Conservation (phyloP, 2,329 filamentous ascomycete species). For the Fusarium sp. region DNA sequence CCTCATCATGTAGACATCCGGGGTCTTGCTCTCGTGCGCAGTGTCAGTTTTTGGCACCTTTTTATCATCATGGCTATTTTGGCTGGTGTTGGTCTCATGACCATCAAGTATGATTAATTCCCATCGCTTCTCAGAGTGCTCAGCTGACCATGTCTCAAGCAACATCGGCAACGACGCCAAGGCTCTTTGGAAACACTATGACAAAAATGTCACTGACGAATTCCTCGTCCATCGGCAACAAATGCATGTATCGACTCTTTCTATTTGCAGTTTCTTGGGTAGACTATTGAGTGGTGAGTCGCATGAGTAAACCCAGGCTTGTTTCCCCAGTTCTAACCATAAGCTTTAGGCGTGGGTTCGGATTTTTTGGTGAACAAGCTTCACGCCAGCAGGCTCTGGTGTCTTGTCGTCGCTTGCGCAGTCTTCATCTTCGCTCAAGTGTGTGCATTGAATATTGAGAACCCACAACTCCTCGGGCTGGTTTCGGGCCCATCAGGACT, state of each 20-base stretch:
- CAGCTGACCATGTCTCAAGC: conserved; percentile 56
- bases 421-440: conserved; percentile 86
- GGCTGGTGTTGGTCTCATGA: conserved; percentile 95
- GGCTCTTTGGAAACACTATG: conserved; percentile 88
- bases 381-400: conserved; percentile 88
- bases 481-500: conserved; percentile 88
- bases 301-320: not conserved
- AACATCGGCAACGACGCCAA: conserved; percentile 94
- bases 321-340: conserved; percentile 23
- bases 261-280: conserved; percentile 84
- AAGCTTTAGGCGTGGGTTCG: conserved; percentile 77
- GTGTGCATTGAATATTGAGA: conserved; percentile 76
- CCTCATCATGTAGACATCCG: conserved; percentile 91
- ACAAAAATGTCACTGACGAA: conserved; percentile 74
- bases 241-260: conserved; percentile 94
- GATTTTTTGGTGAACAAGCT: conserved; percentile 88
- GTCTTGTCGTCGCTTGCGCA: conserved; percentile 78
- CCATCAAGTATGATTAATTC: conserved; percentile 81
- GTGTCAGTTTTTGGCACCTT: conserved; percentile 88
- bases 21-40: conserved; percentile 77
- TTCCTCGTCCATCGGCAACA: conserved; percentile 86
- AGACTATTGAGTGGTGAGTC: conserved; percentile 77
- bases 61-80: conserved; percentile 90
- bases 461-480: conserved; percentile 79
- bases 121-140: not conserved